Evolutionary conservation across 75 land plant species (phyloP).

Genomic region (Ceratopteris richardii): DNA sequence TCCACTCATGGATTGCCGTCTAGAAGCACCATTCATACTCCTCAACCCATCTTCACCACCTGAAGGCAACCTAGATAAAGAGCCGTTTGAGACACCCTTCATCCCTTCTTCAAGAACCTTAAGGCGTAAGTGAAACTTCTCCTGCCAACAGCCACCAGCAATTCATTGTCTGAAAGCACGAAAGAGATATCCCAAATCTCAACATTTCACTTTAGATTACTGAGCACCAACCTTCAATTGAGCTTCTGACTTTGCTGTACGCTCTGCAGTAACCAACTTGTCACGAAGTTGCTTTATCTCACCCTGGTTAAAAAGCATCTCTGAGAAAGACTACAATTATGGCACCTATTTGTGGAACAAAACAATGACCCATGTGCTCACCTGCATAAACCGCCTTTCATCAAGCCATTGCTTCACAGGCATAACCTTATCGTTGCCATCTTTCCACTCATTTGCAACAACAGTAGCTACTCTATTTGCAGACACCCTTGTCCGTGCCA

Average conservation of each 20-base stretch:
- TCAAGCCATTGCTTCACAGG: constrained; percentile 56
- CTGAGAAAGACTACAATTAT: no score
- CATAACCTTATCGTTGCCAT: constrained; percentile 50
- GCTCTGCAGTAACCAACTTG: constrained; percentile 35
- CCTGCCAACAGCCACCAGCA: constrained; percentile 23
- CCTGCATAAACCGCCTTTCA: constrained; percentile 36
- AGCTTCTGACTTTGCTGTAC: constrained; percentile 40
- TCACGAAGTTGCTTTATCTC: constrained; percentile 65
- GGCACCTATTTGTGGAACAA: no score
- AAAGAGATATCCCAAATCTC: background rate
- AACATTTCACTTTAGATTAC: background rate
- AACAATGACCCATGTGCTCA: background rate
- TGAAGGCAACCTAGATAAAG: constrained; percentile 12
- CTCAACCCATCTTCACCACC: constrained; percentile 15
- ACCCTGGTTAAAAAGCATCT: constrained; percentile 21
- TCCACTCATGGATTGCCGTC: constrained; percentile 37
- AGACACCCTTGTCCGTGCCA: constrained; percentile 42
- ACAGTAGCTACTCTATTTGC: constrained; percentile 48
- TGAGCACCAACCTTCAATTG: constrained; percentile 31
- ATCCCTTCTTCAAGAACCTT: constrained; percentile 83
- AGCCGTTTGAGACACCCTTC: constrained; percentile 25
- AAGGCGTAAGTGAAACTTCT: constrained; percentile 54
- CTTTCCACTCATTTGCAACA: constrained; percentile 62
- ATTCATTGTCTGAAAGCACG: background rate
- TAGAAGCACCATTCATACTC: constrained; percentile 20